These are phyloP conservation scores for Calendula officinalis DNA, from an alignment of 129 eudicot species.

Conservation along the genomic window DNA sequence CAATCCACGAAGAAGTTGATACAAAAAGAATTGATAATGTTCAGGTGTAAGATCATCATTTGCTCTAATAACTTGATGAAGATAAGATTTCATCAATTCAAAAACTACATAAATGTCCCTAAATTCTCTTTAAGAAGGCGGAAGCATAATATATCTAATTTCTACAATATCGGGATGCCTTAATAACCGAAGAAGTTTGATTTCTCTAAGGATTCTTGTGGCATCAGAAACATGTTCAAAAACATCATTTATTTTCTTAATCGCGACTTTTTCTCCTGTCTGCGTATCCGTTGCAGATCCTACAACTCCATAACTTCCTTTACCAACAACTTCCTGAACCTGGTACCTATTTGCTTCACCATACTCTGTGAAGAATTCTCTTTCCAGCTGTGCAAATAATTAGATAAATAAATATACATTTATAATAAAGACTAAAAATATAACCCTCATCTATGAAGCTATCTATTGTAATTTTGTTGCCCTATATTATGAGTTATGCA, in stretches of 20 bases:
- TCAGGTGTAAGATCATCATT: slow-evolving; percentile 88
- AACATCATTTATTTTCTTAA: slow-evolving; percentile 77
- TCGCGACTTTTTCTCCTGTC: slow-evolving; percentile 67
- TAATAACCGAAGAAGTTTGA: slow-evolving; percentile 74
- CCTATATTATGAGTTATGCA: not conserved
- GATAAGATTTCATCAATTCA: slow-evolving; percentile 84
- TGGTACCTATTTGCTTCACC: slow-evolving; percentile 79
- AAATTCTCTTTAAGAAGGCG: slow-evolving; percentile 85
- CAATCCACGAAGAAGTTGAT: slow-evolving; percentile 86
- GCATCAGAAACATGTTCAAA: slow-evolving; percentile 93
- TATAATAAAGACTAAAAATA: not conserved
- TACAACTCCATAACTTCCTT: slow-evolving; percentile 91
- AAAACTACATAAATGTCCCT: slow-evolving; percentile 67
- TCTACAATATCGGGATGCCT: slow-evolving; percentile 85
- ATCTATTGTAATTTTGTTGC: not conserved
- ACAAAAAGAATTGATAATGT: slow-evolving; percentile 80
- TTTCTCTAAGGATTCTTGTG: slow-evolving; percentile 75
- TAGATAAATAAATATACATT: not conserved
- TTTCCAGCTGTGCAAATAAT: slow-evolving; percentile 41
- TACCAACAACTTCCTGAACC: slow-evolving; percentile 78
- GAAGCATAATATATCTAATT: slow-evolving; percentile 83
- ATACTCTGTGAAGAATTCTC: slow-evolving; percentile 75
- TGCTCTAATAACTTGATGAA: slow-evolving; percentile 83
- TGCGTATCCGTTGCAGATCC: slow-evolving; percentile 70
- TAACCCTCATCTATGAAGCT: not conserved